Percentiles rank a stretch among this genome's conserved stretches.
Evolutionary conservation across 192 early-diverging fungal species (phyloP).

Genomic region (Backusella morwellensis): DNA sequence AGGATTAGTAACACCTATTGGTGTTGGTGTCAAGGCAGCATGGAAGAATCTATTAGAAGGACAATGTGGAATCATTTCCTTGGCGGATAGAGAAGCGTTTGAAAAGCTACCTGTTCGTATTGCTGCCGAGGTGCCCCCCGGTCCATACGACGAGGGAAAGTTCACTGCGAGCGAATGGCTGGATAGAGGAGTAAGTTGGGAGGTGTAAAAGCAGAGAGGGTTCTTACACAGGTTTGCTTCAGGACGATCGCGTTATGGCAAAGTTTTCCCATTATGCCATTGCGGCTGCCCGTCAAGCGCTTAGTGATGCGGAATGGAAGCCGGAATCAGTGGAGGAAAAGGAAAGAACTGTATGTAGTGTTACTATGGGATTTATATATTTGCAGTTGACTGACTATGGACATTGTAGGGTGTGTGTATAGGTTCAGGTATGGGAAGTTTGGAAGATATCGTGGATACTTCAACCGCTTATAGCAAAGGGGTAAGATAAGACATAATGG

Average conservation of each 20-base stretch:
- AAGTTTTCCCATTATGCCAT: slow-evolving; percentile 88
- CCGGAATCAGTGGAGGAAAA: slow-evolving; percentile 51
- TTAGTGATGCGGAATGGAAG: slow-evolving; percentile 79
- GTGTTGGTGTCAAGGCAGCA: slow-evolving; percentile 62
- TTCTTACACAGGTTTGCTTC: background rate
- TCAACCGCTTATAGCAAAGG: slow-evolving; percentile 49
- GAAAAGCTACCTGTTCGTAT: slow-evolving; percentile 73
- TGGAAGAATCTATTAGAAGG: slow-evolving; percentile 76
- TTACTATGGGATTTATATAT: background rate
- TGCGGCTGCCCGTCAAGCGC: slow-evolving; percentile 78
- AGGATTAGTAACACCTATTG: slow-evolving; percentile 90
- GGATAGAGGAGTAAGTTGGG: slow-evolving; percentile 58
- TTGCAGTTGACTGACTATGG: background rate
- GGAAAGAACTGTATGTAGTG: slow-evolving; percentile 56
- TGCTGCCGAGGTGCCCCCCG: slow-evolving; percentile 66
- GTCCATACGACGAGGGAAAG: slow-evolving; percentile 48
- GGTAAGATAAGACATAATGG: slow-evolving; percentile 33
- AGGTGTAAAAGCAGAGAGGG: background rate
- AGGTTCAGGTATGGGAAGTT: slow-evolving; percentile 90
- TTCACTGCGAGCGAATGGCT: slow-evolving; percentile 78
- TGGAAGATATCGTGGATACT: slow-evolving; percentile 77
- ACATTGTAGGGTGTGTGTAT: slow-evolving; percentile 81
- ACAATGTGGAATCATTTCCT: slow-evolving; percentile 74
- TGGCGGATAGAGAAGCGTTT: slow-evolving; percentile 48
- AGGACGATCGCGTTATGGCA: slow-evolving; percentile 79